Evolutionary conservation across 495 filamentous ascomycete species (phyloP).

Genomic region (Hypomontagnella submonticulosa): DNA sequence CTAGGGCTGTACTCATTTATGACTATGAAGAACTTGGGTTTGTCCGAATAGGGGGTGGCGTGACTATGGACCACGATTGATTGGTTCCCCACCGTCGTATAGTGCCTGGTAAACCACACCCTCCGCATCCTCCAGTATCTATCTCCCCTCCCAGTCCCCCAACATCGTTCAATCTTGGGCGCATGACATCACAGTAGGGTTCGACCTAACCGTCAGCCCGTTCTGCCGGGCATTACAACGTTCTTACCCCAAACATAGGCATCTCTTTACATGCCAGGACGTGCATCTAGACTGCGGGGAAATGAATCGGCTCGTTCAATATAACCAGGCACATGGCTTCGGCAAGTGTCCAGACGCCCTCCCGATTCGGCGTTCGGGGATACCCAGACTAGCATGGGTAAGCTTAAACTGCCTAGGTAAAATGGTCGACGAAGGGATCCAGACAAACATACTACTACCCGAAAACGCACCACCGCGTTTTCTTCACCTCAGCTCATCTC

Average conservation of each 20-base stretch:
- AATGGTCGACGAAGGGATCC: conserved; percentile 17
- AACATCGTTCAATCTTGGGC: not conserved
- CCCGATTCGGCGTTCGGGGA: conserved; percentile 25
- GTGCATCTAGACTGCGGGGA: conserved; percentile 39
- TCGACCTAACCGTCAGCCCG: not conserved
- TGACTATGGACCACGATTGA: conserved; percentile 4
- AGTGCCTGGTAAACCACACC: not conserved
- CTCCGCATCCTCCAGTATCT: not conserved
- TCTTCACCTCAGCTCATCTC: conserved; percentile 1
- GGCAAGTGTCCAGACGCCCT: conserved; percentile 34
- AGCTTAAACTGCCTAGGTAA: not conserved
- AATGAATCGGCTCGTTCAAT: conserved; percentile 39
- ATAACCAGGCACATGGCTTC: conserved; percentile 26
- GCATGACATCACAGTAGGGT: conserved; percentile 27
- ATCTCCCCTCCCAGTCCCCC: too few species aligned
- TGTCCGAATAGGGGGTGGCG: not conserved
- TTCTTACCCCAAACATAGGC: conserved; percentile 13
- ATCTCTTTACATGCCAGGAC: conserved; percentile 27
- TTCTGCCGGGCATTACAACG: conserved; percentile 26
- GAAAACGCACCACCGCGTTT: conserved; percentile 5
- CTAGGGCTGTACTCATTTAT: too few species aligned
- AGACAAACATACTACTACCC: not conserved
- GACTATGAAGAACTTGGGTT: too few species aligned
- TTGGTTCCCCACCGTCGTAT: conserved; percentile 14
- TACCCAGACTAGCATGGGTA: conserved; percentile 8